Conservation (phyloP, 306 rosid genomes). For the Citrullus amarus region DNA sequence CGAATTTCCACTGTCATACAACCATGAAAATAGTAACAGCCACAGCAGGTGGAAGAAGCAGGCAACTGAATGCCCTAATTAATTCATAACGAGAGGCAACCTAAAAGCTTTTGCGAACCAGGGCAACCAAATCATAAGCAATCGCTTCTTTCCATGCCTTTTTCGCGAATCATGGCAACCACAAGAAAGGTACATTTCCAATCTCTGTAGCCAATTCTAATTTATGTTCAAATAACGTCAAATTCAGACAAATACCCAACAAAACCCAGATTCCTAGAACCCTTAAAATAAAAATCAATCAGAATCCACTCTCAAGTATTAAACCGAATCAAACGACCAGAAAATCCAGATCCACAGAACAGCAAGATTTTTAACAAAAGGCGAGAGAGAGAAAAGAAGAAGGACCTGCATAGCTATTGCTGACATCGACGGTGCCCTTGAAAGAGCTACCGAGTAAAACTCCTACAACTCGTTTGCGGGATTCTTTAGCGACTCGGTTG, state of each 20-base stretch:
- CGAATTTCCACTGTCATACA: not conserved
- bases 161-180: not conserved
- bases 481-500: constrained; percentile 77
- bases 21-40: not conserved
- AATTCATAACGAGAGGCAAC: not conserved
- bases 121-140: not conserved
- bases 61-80: not conserved
- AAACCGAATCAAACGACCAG: not conserved
- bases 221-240: not conserved
- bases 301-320: not conserved
- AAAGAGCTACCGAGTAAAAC: constrained; percentile 68
- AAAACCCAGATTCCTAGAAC: not conserved
- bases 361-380: not conserved
- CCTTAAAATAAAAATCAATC: not conserved
- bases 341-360: not conserved
- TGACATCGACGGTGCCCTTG: constrained; percentile 76
- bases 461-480: constrained; percentile 79
- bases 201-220: not conserved
- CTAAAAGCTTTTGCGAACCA: not conserved
- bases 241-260: not conserved
- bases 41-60: not conserved
- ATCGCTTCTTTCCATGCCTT: not conserved
- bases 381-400: not conserved
- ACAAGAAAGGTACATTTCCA: not conserved
- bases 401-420: constrained; percentile 81